phyloP scores from a whole-genome alignment of 352 stramenopile genomes.

The Pythium grandisporangium region DNA sequence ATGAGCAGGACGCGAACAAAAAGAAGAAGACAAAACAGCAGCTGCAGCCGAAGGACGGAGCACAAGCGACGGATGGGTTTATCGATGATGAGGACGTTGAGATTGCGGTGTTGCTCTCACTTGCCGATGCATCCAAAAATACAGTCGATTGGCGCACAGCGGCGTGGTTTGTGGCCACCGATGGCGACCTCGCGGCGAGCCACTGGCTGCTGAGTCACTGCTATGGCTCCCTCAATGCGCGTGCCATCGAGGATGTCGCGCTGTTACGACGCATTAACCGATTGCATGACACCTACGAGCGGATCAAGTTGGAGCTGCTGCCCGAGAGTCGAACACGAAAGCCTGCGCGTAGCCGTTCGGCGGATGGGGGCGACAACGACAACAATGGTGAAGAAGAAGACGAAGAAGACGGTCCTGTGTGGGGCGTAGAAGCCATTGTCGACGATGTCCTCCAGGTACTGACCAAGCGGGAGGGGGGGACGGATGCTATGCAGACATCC shows the following conservation, averaged over 20 bases:
- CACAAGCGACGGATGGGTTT: too few species aligned
- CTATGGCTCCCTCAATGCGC: conserved; percentile 25
- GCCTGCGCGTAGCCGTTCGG: too few species aligned
- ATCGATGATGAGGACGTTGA: too few species aligned
- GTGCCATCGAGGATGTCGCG: conserved; percentile 15
- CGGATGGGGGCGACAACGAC: too few species aligned
- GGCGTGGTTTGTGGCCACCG: conserved; percentile 8
- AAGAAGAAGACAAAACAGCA: too few species aligned
- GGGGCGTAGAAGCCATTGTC: conserved; percentile 16
- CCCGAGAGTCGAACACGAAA: too few species aligned
- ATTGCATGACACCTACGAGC: conserved; percentile 22
- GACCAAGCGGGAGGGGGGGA: too few species aligned
- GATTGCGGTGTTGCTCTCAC: too few species aligned
- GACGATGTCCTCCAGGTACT: conserved; percentile 24
- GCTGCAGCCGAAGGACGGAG: too few species aligned
- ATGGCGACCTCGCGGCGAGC: conserved; percentile 30
- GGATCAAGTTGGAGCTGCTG: conserved; percentile 23
- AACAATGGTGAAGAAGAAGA: neutral
- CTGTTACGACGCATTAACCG: conserved; percentile 20
- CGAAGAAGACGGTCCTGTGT: too few species aligned
- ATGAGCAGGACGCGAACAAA: too few species aligned
- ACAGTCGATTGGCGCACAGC: neutral
- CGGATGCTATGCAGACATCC: too few species aligned
- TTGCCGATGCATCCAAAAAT: neutral
- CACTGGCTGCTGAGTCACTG: conserved; percentile 57